Evolutionary conservation across 805 yeast genomes (phyloP).

Genomic region (Wickerhamiella azyma): DNA sequence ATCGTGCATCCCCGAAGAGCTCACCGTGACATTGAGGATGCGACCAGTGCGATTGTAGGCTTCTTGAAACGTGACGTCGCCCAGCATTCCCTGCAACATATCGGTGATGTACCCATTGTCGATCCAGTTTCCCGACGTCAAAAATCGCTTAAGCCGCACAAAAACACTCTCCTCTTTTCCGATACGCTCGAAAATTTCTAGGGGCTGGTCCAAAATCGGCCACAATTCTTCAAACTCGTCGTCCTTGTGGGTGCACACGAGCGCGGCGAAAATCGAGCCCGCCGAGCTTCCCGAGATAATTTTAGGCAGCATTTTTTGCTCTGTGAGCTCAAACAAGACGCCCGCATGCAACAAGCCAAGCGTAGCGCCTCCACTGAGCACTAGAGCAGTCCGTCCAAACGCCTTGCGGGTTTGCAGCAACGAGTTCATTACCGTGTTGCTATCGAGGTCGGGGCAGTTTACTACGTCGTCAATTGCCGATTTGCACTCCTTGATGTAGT

Average conservation of each 20-base stretch:
- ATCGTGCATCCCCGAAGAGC: slow-evolving; percentile 81
- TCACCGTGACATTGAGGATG: slow-evolving; percentile 85
- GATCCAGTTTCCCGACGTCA: slow-evolving; percentile 82
- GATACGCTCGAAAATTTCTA: slow-evolving; percentile 45
- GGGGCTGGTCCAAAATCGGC: slow-evolving; percentile 33
- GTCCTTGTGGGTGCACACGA: slow-evolving; percentile 66
- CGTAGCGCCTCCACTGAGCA: slow-evolving; percentile 93
- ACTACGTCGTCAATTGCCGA: slow-evolving; percentile 28
- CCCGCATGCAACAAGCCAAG: slow-evolving; percentile 91
- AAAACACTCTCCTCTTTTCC: slow-evolving; percentile 40
- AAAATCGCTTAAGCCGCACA: slow-evolving; percentile 41
- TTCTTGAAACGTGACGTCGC: slow-evolving; percentile 85
- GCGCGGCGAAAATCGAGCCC: slow-evolving; percentile 87
- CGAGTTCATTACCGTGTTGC: slow-evolving; percentile 57
- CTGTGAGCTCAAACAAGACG: slow-evolving; percentile 65
- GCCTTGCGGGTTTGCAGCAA: slow-evolving; percentile 78
- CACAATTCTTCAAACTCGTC: slow-evolving; percentile 44
- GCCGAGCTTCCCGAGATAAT: slow-evolving; percentile 91
- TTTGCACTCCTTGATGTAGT: slow-evolving; percentile 68
- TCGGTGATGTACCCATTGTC: slow-evolving; percentile 57
- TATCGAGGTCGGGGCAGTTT: slow-evolving; percentile 31
- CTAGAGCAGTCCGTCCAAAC: slow-evolving; percentile 86
- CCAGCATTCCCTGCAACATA: slow-evolving; percentile 68
- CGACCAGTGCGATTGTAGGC: slow-evolving; percentile 90
- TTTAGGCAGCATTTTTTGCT: slow-evolving; percentile 63